Percentiles rank a stretch among this genome's conserved stretches.
Evolutionary conservation across 768 basidiomycete genomes (phyloP).

Genomic region (Infundibulicybe gibba): DNA sequence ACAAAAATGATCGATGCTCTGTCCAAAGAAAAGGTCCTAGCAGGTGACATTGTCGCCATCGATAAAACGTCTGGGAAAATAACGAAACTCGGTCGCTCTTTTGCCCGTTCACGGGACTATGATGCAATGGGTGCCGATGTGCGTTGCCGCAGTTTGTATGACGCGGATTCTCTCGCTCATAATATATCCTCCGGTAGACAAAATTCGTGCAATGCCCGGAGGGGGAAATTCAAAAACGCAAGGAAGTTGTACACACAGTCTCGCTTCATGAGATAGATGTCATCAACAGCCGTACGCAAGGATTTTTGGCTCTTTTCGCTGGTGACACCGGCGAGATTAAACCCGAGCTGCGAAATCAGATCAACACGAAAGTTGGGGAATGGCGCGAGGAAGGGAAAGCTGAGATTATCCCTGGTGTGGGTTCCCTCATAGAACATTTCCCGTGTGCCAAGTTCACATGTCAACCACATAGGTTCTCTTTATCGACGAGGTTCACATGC

Average conservation of each 20-base stretch:
- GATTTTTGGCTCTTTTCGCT: slow-evolving; percentile 91
- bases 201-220: slow-evolving; percentile 98
- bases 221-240: slow-evolving; percentile 96
- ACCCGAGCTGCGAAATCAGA: slow-evolving; percentile 93
- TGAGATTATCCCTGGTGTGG: slow-evolving; percentile 92
- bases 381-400: slow-evolving; percentile 99
- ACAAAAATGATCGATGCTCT: slow-evolving; percentile 99
- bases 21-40: slow-evolving; percentile 94
- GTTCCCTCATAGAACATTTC: slow-evolving; percentile 20
- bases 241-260: slow-evolving; percentile 96
- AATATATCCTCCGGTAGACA: slow-evolving; percentile 52
- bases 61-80: slow-evolving; percentile 98
- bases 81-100: slow-evolving; percentile 92
- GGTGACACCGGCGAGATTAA: slow-evolving; percentile 99
- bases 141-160: slow-evolving; percentile 24
- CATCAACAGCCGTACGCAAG: slow-evolving; percentile 98
- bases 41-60: slow-evolving; percentile 93
- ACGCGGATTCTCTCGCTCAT: slow-evolving; percentile 2
- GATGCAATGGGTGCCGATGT: slow-evolving; percentile 99
- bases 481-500: slow-evolving; percentile 99
- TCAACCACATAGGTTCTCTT: slow-evolving; percentile 72
- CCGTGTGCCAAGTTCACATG: not conserved
- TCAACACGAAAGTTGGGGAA: slow-evolving; percentile 94
- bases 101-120: slow-evolving; percentile 96
- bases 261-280: slow-evolving; percentile 99